Conservation (phyloP, 139 green algal genomes). For the Pseudopediastrum boryanum region DNA sequence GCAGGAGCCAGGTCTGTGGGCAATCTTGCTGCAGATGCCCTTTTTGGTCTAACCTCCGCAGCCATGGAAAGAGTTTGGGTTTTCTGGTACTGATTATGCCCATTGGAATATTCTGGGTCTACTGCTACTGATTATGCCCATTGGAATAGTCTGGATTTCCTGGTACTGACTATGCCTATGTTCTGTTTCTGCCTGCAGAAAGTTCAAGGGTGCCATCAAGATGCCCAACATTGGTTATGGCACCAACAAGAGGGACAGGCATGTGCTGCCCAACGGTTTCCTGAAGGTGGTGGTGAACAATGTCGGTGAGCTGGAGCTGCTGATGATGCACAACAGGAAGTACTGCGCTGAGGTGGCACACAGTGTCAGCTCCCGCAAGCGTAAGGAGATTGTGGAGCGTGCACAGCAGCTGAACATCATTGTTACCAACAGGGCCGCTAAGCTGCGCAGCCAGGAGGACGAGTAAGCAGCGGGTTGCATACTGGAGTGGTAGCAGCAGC, state of each 20-base stretch:
- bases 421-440: slow-evolving; percentile 87
- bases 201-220: slow-evolving; percentile 94
- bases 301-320: slow-evolving; percentile 94
- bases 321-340: slow-evolving; percentile 98
- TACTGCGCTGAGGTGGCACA: slow-evolving; percentile 79
- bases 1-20: too few relatives aligned
- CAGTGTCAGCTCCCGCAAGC: slow-evolving; percentile 93
- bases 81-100: background rate
- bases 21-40: too few relatives aligned
- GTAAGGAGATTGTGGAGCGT: slow-evolving; percentile 96
- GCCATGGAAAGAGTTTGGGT: too few relatives aligned
- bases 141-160: too few relatives aligned
- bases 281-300: slow-evolving; percentile 89
- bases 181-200: slow-evolving; percentile 48
- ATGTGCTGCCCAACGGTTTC: slow-evolving; percentile 89
- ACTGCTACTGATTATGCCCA: too few relatives aligned
- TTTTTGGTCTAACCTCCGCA: too few relatives aligned
- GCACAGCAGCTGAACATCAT: slow-evolving; percentile 93
- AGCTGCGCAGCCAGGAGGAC: slow-evolving; percentile 95
- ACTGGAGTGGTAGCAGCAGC: too few relatives aligned
- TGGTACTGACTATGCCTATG: too few relatives aligned
- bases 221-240: slow-evolving; percentile 98
- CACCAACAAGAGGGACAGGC: slow-evolving; percentile 92
- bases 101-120: too few relatives aligned
- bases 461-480: slow-evolving; percentile 70